Percentiles rank a stretch among this genome's conserved stretches.
phyloP scores from a whole-genome alignment of 768 basidiomycete genomes.

The Austroboletus festivus region DNA sequence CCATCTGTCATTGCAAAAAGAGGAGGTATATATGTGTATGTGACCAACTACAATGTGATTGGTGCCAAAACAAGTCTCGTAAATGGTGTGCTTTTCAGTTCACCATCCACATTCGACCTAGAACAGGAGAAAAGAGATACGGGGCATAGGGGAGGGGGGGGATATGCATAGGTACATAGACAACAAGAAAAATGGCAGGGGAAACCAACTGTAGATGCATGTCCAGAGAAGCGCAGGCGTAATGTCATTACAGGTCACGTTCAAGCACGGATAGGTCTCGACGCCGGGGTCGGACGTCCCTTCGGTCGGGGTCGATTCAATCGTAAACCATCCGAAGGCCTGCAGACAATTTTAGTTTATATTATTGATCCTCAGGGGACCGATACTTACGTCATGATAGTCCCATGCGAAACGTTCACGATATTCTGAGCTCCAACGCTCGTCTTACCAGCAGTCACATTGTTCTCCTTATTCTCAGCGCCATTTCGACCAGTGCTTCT shows the following conservation, averaged over 20 bases:
- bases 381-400: slow-evolving; percentile 53
- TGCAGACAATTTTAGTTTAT: slow-evolving; percentile 10
- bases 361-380: too few relatives aligned
- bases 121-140: slow-evolving; percentile 8
- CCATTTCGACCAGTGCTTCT: slow-evolving; percentile 50
- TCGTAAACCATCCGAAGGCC: slow-evolving; percentile 41
- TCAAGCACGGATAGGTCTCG: slow-evolving; percentile 28
- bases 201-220: background rate
- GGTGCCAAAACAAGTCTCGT: slow-evolving; percentile 1
- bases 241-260: background rate
- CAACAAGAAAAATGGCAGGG: background rate
- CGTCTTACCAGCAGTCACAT: slow-evolving; percentile 10
- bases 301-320: slow-evolving; percentile 46
- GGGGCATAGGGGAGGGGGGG: slow-evolving; percentile 22
- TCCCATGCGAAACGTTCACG: slow-evolving; percentile 31
- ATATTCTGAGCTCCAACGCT: background rate
- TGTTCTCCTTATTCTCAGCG: slow-evolving; percentile 57
- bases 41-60: slow-evolving; percentile 2
- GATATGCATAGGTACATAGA: slow-evolving; percentile 34
- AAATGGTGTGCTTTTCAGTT: background rate
- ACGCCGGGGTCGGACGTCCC: slow-evolving; percentile 38
- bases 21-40: background rate
- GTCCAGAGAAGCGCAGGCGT: background rate
- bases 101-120: background rate
- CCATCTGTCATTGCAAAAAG: slow-evolving; percentile 4